A percentile compares a stretch with the other conserved stretches of the same genome.
Evolutionary conservation across 129 eudicot genomes (phyloP).

Genomic region (Tagetes erecta): DNA sequence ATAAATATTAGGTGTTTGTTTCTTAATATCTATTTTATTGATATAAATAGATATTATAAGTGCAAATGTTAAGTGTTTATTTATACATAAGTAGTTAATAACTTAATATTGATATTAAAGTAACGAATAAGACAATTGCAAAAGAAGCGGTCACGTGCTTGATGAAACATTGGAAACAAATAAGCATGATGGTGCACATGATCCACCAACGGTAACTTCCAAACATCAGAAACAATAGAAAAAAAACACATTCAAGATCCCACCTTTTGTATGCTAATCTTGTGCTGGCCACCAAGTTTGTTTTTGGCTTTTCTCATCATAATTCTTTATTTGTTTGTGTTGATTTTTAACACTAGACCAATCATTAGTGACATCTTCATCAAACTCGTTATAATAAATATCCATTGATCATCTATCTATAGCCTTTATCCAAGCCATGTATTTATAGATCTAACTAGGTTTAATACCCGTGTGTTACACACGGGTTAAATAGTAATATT

Average conservation of each 20-base stretch:
- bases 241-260: not conserved
- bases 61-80: not conserved
- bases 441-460: no score
- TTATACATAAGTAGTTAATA: not conserved
- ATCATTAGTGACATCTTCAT: no score
- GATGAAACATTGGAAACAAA: conserved; percentile 24
- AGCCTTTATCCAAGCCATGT: no score
- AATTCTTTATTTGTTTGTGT: not conserved
- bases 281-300: conserved; percentile 27
- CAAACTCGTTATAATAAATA: no score
- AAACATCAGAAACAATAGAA: conserved; percentile 12
- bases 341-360: not conserved
- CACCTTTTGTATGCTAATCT: conserved; percentile 19
- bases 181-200: conserved; percentile 50
- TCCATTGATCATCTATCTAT: no score
- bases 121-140: conserved; percentile 21
- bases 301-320: conserved; percentile 13
- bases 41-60: no score
- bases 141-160: conserved; percentile 36
- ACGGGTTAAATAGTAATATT: no score
- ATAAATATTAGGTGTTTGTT: no score
- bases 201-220: conserved; percentile 41
- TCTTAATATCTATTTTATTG: no score
- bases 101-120: not conserved
- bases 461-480: no score